These are phyloP conservation scores for Bruguiera gymnorhiza DNA, from an alignment of 345 rosid genomes.

Conservation along the genomic window DNA sequence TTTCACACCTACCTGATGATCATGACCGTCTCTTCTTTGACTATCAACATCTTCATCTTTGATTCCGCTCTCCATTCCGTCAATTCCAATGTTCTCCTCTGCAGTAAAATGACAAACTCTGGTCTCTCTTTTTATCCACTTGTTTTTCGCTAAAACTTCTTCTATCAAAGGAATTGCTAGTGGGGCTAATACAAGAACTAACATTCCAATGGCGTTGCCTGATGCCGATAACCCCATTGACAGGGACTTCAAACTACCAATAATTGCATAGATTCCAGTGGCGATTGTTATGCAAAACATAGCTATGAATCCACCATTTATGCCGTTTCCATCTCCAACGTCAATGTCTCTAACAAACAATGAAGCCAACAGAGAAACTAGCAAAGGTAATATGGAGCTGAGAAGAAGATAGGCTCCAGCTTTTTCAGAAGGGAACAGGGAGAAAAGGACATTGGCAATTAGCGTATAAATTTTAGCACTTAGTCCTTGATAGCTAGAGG, in stretches of 20 bases:
- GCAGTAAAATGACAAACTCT: slow-evolving; percentile 20
- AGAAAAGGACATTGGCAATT: slow-evolving; percentile 40
- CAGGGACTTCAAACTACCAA: slow-evolving; percentile 42
- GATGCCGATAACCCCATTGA: slow-evolving; percentile 26
- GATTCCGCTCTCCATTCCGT: slow-evolving; percentile 2
- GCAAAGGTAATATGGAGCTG: slow-evolving; percentile 54
- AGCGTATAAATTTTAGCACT: slow-evolving; percentile 75
- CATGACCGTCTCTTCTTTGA: slow-evolving; percentile 12
- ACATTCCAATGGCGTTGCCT: slow-evolving; percentile 42
- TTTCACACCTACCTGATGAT: slow-evolving; percentile 15
- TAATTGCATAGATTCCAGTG: slow-evolving; percentile 64
- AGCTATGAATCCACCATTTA: slow-evolving; percentile 32
- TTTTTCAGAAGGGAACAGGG: slow-evolving; percentile 25
- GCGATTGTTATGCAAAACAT: slow-evolving; percentile 54
- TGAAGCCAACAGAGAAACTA: slow-evolving; percentile 34
- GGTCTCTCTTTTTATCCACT: slow-evolving; percentile 18
- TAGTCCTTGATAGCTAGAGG: slow-evolving; percentile 70
- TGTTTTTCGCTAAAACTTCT: not conserved
- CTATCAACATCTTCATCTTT: slow-evolving; percentile 2
- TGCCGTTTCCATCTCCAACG: not conserved
- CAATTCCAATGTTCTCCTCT: slow-evolving; percentile 19
- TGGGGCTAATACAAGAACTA: slow-evolving; percentile 46
- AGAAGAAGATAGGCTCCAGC: slow-evolving; percentile 61
- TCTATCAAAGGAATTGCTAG: slow-evolving; percentile 41
- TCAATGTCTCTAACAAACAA: slow-evolving; percentile 35